Base-by-base conservation (phyloP, 768 basidiomycete genomes). In the Amanita brunnescens region DNA sequence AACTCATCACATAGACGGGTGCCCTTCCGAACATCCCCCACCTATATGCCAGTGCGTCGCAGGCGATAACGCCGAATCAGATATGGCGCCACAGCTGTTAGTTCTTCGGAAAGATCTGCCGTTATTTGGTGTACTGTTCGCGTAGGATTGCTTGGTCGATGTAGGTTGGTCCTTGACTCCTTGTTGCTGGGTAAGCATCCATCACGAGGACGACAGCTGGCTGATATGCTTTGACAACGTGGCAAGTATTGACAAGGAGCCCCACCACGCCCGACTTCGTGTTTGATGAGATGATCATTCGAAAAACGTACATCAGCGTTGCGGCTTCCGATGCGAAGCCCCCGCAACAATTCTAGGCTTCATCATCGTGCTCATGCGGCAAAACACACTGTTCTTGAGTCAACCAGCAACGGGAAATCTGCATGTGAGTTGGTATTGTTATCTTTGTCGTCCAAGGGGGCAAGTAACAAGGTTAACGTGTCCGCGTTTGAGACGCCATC, bases 401-500 rank as follows among this genome's bases (percentile, higher is more conserved):
- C 77, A 14, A 81, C 61, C 13, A 66, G 71, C 49, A 82, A 61
- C 39, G 65, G 59, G 39, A 39, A 47, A 23, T 74, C 74, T 33
- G 10, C 42, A 5, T 9, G 9, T 23, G 41, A 16, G 21, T 35
- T 18, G 6, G 50, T 43, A 30, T 51, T 51, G 42, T 82, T 77
- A 53, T 80, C 75, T 51, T 86, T 78, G 53, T 80, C 81, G 53
- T 82, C 76, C 32, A 60, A 54, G 1, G 73, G 67, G 9, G 70
- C 66, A 23, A 83, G 70, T 40, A 85, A 70, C 29, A 86, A 61
- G 5, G 79, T 76, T 24, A 91, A 68, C 0, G n/a, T n/a, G 75
- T 73, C 29, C 83, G 84, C 0, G 80, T 88, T 58, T 85, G 80
- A 0, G 73, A 77, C 14, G 83, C 85, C 54, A 88, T 71, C 57